Evolutionary conservation across 805 yeast genomes (phyloP), one percentile per base, ranked within the genome.

Genomic region (Ogataea populi-albae): DNA sequence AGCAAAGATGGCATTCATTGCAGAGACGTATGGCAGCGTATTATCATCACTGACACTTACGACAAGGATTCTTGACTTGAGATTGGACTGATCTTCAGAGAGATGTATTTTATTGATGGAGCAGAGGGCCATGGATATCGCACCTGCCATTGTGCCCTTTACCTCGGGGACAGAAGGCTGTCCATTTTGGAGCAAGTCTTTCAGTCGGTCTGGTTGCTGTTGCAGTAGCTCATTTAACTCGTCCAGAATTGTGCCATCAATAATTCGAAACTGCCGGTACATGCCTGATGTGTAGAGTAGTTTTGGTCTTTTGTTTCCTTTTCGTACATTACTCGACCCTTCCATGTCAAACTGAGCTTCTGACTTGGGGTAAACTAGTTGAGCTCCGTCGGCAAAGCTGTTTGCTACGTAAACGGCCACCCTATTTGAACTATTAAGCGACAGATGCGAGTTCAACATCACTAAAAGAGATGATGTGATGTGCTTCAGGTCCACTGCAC

Each of bases 1-100:
- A 0, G 97, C 91, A 63, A 93, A 93, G 20, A 93, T 91, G 41
- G 93, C 74, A 60, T 93, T 93, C 98, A 93, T 93, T 28, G 87
- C 80, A 4, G 97, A 85, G 28, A 91, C 86, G 58, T 93, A 94
- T 39, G 86, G 86, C 34, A 86, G 67, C 4, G 87, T 77, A 37
- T 77, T 79, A 49, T 86, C 88, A 43, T 79, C 86, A 45, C 81
- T 77, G 17, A 87, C 73, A 40, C 79, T 77, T 3, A 84, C 56
- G 9, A 81, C 69, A 41, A 85, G 49, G 5, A 83, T 64, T 31
- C 89, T 71, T 0, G 96, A 79, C 32, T 82, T 79, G 39, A 84
- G 58, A 57, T 62, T 59, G 16, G 71, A 54, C 17, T 52, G 54
- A 11, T 64, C 70, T 9, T 73, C 75, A 14, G 73, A 61, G 18